Base-by-base conservation (phyloP, 106 monocot species). In the Iris macrosiphon region DNA sequence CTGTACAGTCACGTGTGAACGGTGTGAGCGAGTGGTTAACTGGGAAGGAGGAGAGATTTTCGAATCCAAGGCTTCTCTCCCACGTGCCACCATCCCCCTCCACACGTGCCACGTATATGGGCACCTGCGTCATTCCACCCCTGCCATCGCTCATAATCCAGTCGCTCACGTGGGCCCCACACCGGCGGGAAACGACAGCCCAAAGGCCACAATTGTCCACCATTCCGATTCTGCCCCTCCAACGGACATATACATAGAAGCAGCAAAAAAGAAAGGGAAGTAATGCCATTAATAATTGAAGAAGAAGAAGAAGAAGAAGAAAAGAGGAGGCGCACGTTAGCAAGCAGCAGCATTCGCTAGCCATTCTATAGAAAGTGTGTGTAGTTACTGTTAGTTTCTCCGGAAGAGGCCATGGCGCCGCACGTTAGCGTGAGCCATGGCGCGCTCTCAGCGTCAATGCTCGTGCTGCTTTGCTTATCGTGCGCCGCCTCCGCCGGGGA, bases 381-480 rank as follows among this genome's bases (percentile, higher is more conserved):
- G 7, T 57, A 23, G 20, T 66, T 7, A 14, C 21, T 37, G 37
- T 12, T 37, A 37, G 12, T 37, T 37, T 37, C 8, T 37, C 12
- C 37, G 12, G 7, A 19, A 11, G 18, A 19, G 29, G 7, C 65
- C 60, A 75, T 75, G 75, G 67, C 61, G 61, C 62, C 75, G 61
- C 60, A 61, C 12, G 37, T 44, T 27, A 58, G 68, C 20, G 35
- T 50, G 32, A 34, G 40, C 50, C 60, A 25, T 32, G 27, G 61
- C 52, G 12, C 37, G n/a, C n/a, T n/a, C 57, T 13, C 19, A 31
- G 23, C 23, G 27, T 1, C 60, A 44, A 1, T 52, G 31, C 32
- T 62, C 7, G 7, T 49, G 8, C 7, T 51, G 4, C 12, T 29
- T 13, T n/a, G 22, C 13, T 34, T 63, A 37, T 17, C 50, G 49